Conservation (phyloP, 2,329 filamentous ascomycete species). For the Pseudocercospora eumusae region DNA sequence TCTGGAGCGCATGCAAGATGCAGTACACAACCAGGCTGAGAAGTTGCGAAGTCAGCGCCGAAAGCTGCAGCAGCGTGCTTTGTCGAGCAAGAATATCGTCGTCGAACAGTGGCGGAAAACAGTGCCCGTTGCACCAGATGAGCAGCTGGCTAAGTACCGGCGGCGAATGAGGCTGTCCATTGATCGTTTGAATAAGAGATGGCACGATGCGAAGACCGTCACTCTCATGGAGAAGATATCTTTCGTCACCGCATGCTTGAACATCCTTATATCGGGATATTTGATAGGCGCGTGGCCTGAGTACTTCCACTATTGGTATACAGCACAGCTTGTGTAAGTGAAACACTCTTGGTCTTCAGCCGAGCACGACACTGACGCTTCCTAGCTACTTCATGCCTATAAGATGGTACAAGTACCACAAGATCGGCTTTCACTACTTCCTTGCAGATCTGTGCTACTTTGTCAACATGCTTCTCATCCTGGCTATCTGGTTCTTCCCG, state of each 20-base stretch:
- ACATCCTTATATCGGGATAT: constrained; percentile 96
- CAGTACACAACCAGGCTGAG: constrained; percentile 77
- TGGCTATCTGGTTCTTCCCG: constrained; percentile 89
- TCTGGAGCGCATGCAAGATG: constrained; percentile 84
- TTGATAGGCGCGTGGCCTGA: constrained; percentile 83
- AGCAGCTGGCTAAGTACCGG: constrained; percentile 88
- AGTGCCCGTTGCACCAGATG: constrained; percentile 75
- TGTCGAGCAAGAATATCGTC: constrained; percentile 81
- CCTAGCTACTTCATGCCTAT: constrained; percentile 92
- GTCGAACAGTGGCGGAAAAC: constrained; percentile 90
- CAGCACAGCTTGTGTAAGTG: constrained; percentile 39
- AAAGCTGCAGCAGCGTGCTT: constrained; percentile 72
- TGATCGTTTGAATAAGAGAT: constrained; percentile 79
- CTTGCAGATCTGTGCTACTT: constrained; percentile 97
- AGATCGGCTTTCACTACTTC: constrained; percentile 94
- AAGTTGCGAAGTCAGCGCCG: constrained; percentile 82
- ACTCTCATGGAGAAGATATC: constrained; percentile 90
- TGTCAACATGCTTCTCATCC: constrained; percentile 80
- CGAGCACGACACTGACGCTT: constrained; percentile 21
- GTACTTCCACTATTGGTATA: constrained; percentile 89
- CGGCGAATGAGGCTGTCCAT: constrained; percentile 84
- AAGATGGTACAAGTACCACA: constrained; percentile 85
- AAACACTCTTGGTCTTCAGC: not conserved
- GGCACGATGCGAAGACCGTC: constrained; percentile 87
- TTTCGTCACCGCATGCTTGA: constrained; percentile 94